phyloP scores from a whole-genome alignment of 2,329 filamentous ascomycete genomes.

The Colletotrichum truncatum region DNA sequence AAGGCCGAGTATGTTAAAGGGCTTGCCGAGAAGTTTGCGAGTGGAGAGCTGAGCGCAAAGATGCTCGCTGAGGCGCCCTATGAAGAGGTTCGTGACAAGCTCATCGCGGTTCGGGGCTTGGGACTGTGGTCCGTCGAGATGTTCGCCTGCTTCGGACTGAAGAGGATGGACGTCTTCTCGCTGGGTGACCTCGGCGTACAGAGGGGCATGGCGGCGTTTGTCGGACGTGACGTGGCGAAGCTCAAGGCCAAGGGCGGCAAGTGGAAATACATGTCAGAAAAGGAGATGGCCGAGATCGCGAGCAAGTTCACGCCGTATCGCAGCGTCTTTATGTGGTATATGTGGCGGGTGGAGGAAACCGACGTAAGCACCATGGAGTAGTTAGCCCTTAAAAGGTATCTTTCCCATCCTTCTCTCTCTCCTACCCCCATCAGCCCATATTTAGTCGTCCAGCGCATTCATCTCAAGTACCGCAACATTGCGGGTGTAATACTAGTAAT shows the following conservation, averaged over 20 bases:
- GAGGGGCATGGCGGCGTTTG: conserved; percentile 89
- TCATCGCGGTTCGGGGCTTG: conserved; percentile 87
- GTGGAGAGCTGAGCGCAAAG: conserved; percentile 77
- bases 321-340: conserved; percentile 97
- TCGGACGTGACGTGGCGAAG: conserved; percentile 84
- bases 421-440: not conserved
- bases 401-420: not conserved
- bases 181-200: conserved; percentile 94
- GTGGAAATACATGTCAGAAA: conserved; percentile 98
- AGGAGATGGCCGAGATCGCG: conserved; percentile 87
- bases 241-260: conserved; percentile 82
- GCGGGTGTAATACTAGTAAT: conserved; percentile 10
- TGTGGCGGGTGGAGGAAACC: conserved; percentile 89
- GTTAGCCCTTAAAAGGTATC: conserved; percentile 31
- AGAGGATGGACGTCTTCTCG: conserved; percentile 92
- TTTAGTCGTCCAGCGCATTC: not conserved
- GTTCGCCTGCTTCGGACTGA: conserved; percentile 97
- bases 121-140: conserved; percentile 96
- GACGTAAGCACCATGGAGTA: conserved; percentile 72
- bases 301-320: conserved; percentile 87
- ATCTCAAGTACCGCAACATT: not conserved
- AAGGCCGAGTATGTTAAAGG: conserved; percentile 96
- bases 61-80: conserved; percentile 84
- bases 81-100: conserved; percentile 82
- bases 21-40: conserved; percentile 81